phyloP scores from a whole-genome alignment of 169 alveolate species.

The Cryptosporidium baileyi region DNA sequence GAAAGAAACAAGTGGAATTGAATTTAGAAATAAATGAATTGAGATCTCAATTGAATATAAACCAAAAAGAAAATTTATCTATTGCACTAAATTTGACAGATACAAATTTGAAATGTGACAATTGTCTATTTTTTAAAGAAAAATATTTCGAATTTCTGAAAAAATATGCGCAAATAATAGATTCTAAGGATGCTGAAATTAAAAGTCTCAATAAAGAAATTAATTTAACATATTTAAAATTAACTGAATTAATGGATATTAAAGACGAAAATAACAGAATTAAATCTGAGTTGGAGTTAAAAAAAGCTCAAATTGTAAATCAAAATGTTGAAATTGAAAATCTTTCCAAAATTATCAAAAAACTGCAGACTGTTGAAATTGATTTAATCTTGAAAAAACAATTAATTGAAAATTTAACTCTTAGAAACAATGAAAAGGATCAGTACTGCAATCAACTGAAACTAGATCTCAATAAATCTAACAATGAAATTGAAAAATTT shows the following conservation, averaged over 20 bases:
- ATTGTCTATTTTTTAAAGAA: background rate
- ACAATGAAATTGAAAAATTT: too few relatives aligned
- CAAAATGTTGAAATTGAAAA: background rate
- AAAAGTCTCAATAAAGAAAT: conserved; percentile 4
- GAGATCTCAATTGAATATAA: background rate
- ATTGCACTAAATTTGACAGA: background rate
- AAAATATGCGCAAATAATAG: conserved; percentile 46
- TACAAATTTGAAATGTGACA: background rate
- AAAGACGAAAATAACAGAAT: background rate
- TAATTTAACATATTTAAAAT: background rate
- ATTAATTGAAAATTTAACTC: too few relatives aligned
- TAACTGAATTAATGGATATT: background rate
- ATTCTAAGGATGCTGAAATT: conserved; percentile 10
- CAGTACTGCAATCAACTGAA: too few relatives aligned
- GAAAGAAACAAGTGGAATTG: background rate
- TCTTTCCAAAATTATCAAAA: background rate
- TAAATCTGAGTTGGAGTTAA: background rate
- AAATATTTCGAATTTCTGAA: background rate
- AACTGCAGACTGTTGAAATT: too few relatives aligned
- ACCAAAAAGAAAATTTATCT: background rate
- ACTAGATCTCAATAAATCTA: too few relatives aligned
- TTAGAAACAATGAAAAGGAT: too few relatives aligned
- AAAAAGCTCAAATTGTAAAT: background rate
- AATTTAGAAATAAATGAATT: background rate
- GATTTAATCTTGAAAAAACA: too few relatives aligned